Evolutionary conservation across 495 filamentous ascomycete species (phyloP), one percentile per base, ranked within the genome.

Genomic region (Penicillium diatomitis): DNA sequence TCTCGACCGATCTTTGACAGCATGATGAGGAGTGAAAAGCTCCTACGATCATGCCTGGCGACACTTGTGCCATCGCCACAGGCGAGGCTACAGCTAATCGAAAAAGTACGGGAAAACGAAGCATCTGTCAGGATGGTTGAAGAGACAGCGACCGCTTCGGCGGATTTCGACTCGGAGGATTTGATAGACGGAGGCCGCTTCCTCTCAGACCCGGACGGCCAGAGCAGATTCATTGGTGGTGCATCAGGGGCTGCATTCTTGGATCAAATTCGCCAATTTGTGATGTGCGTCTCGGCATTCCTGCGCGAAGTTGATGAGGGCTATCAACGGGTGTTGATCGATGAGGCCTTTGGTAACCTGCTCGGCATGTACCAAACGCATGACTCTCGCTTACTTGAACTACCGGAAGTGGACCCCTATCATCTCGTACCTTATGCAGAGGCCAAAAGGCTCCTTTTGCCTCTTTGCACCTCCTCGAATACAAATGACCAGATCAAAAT

Each of bases 181-280:
- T 5, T 45, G 42, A 32, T 20, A n/a, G 42, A 45, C 42, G 42
- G 42, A 20, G 42, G 42, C 31, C 42, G 42, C 42, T 45, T 45
- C 27, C 10, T 45, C 8, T 29, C 42, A 0, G 42, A 45, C 8
- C 42, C 42, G 35, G 42, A 45, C 35, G 42, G 42, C 2, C 42
- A 45, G 11, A 7, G 28, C 32, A 32, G 42, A 31, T 45, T 45
- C 42, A 45, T 45, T 31, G 42, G 42, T 0, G 35, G 35, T 20
- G 42, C 42, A 29, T 45, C 42, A 20, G 42, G 42, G 6, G 42
- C 42, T 45, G 42, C 42, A 9, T 45, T 45, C 10, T 12, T 45
- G 42, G 42, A 45, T 6, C 42, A 45, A 45, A 27, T 45, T n/a
- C 42, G 42, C 2, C 30, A 45, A 34, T 45, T 45, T 20, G 42